Evolutionary conservation across 2,329 filamentous ascomycete genomes (phyloP), one percentile per base, ranked within the genome.

Genomic region (Boeremia exigua): DNA sequence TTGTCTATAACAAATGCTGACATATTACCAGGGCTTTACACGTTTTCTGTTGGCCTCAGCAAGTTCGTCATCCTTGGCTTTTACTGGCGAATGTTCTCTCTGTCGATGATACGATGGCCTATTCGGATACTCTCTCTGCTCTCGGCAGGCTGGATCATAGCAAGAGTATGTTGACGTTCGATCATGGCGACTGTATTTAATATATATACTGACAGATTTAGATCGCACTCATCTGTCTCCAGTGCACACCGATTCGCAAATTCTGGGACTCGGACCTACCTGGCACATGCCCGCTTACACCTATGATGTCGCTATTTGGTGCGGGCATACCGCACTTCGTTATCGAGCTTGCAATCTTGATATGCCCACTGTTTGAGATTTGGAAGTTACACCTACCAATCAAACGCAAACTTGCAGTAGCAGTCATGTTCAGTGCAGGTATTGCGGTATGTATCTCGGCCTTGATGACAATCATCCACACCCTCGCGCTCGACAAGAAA

Each of bases 1-100:
- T 28, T 17, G 14, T 14, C 19, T 17, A 12, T 10, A 15, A 32
- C 6, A 7, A 25, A 17, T 30, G 15, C 47, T 51, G 32, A 56
- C 46, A 42, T 5, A 23, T n/a, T 6, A 17, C 12, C 23, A 55
- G 54, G 55, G 64, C 19, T 67, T 25, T 68, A 66, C 43, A 68
- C 64, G 1, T 63, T 68, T 28, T 64, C 64, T 1, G 58, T 68
- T 1, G 66, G 66, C 2, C 45, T 64, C 2, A 67, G 62, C 8
- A 67, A 68, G 23, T 66, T 67, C 7, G 61, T 67, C 17, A 59
- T 67, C 17, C 49, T 68, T 2, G 62, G 64, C 4, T 60, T 67
- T 32, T 67, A 66, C 42, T 68, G 66, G 66, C 50, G 62, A n/a
- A 59, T 62, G 28, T 68, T 68, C 34, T 54, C 49, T 0, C 34